Conservation (phyloP, 257 asterid genomes). For the Thymus quinquecostatus region DNA sequence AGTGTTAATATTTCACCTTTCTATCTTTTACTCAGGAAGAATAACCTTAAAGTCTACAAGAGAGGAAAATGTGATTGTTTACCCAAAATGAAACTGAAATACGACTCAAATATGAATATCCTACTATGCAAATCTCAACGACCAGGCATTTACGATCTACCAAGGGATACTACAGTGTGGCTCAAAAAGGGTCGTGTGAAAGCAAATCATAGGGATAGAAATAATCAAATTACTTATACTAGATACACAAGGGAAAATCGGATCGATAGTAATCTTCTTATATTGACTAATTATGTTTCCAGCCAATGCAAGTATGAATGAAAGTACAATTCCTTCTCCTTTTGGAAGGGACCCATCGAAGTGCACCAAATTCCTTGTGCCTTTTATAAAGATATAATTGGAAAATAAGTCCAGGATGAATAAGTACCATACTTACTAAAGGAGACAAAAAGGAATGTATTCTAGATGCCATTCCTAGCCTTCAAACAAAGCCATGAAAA, state of each 20-base stretch:
- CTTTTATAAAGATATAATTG: constrained; percentile 45
- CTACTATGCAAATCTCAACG: background rate
- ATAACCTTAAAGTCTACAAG: background rate
- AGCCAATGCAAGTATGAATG: constrained; percentile 46
- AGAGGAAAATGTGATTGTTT: background rate
- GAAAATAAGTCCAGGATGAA: constrained; percentile 56
- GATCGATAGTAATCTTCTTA: constrained; percentile 19
- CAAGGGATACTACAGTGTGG: no score
- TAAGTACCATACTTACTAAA: constrained; percentile 65
- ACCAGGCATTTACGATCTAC: no score
- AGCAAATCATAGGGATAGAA: no score
- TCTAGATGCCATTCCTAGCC: constrained; percentile 66
- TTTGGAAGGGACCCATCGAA: constrained; percentile 43
- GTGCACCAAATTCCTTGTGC: constrained; percentile 46
- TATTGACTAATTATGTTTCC: constrained; percentile 40
- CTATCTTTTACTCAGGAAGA: no score
- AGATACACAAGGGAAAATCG: constrained; percentile 41
- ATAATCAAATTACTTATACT: constrained; percentile 38
- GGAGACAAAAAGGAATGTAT: constrained; percentile 72
- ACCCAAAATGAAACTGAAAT: background rate
- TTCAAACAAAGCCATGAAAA: constrained; percentile 61
- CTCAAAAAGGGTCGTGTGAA: no score
- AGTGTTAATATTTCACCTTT: constrained; percentile 8
- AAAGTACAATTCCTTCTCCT: constrained; percentile 54
- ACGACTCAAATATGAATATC: background rate